A percentile compares a stretch with the other conserved stretches of the same genome.
Evolutionary conservation across 2,329 filamentous ascomycete genomes (phyloP).

Genomic region (Diaporthe caulivora): DNA sequence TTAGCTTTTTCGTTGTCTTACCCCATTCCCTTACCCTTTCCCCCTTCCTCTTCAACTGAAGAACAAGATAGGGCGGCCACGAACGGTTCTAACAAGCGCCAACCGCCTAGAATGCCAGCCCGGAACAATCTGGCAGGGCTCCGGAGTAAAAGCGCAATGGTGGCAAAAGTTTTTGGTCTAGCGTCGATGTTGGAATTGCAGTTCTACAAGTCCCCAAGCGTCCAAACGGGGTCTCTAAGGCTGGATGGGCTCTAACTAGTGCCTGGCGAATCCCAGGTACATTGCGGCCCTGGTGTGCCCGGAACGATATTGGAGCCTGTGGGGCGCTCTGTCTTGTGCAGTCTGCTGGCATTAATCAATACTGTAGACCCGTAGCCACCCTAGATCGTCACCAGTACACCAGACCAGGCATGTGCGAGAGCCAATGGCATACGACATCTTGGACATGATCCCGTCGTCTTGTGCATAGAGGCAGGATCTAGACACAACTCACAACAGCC

Average conservation of each 20-base stretch:
- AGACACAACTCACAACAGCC: too few relatives aligned
- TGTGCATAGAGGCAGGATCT: too few relatives aligned
- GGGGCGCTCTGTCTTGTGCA: background rate
- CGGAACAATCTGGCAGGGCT: background rate
- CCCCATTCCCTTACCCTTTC: background rate
- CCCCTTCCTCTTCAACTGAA: background rate
- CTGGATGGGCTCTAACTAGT: background rate
- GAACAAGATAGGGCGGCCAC: background rate
- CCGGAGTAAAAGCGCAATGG: background rate
- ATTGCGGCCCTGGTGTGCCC: background rate
- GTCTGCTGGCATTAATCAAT: background rate
- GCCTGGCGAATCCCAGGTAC: background rate
- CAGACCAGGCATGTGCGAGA: background rate
- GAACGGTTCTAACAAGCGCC: too few relatives aligned
- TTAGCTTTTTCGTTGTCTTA: background rate
- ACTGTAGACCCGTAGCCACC: background rate
- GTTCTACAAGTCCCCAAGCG: background rate
- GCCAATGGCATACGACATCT: background rate
- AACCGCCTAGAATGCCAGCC: too few relatives aligned
- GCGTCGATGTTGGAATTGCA: background rate
- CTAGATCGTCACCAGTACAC: background rate
- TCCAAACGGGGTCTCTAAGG: background rate
- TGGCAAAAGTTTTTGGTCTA: too few relatives aligned
- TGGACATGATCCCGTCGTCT: background rate
- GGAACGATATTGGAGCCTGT: background rate